Evolutionary conservation across 1,284 basidiomycete species (phyloP).

Genomic region (Leccinum fallax): DNA sequence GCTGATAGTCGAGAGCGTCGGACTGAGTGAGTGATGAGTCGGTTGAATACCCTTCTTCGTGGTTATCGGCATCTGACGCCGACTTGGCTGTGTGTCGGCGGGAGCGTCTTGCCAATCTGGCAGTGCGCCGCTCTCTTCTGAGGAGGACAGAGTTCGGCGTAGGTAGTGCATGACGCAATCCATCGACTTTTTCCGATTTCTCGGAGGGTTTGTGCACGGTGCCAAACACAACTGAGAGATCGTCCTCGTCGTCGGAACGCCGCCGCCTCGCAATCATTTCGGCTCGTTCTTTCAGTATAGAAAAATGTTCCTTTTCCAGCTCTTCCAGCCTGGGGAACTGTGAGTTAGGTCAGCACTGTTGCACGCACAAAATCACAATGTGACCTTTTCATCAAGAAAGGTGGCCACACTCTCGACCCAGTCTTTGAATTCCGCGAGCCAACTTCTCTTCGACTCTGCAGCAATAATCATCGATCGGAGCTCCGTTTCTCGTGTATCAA

Average conservation of each 20-base stretch:
- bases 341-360: conserved; percentile 10
- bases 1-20: conserved; percentile 71
- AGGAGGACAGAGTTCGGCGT: conserved; percentile 46
- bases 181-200: conserved; percentile 57
- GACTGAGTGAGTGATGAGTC: conserved; percentile 71
- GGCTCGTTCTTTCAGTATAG: conserved; percentile 73
- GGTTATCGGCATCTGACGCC: conserved; percentile 29
- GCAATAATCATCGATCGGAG: conserved; percentile 78
- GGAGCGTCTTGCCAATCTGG: conserved; percentile 52
- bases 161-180: conserved; percentile 60
- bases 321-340: conserved; percentile 84
- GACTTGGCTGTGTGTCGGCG: conserved; percentile 39
- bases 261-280: conserved; percentile 72
- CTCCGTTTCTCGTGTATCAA: conserved; percentile 78
- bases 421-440: conserved; percentile 84
- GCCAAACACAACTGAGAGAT: conserved; percentile 77
- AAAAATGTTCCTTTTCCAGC: conserved; percentile 81
- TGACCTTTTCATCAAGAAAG: conserved; percentile 92
- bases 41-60: conserved; percentile 86
- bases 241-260: conserved; percentile 77
- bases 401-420: conserved; percentile 88
- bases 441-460: conserved; percentile 83
- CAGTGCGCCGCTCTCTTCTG: conserved; percentile 56
- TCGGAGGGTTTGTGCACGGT: conserved; percentile 41
- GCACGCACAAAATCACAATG: conserved; percentile 2